Base-by-base conservation (phyloP, 78 protist species). In the slime mould (Dictyostelium discoideum) region DNA sequence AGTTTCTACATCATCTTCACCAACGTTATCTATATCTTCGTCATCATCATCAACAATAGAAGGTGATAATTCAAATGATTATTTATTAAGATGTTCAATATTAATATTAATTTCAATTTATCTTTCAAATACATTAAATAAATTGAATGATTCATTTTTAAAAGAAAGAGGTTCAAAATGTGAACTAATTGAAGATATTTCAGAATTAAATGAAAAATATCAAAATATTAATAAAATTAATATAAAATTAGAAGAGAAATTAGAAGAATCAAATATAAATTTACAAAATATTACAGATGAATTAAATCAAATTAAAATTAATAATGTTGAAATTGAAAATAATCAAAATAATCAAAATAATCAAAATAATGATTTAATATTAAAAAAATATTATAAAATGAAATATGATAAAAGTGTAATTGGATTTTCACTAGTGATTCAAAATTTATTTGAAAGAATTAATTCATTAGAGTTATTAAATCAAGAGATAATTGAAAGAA, bases 161-260 rank as follows among this genome's bases (percentile, higher is more conserved):
- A 82, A 50, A 18, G 86, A 90, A 44, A 90, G 57, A 10, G 18
- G 7, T 20, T 39, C 85, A 29, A 82, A 48, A 5, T 37, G 6
- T 29, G 95, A 90, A 83, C 24, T 90, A 29, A 32, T 81, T 20
- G 95, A 90, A 65, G 95, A 90, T 90, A 44, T 90, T 13, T 42
- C 44, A 18, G 95, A 90, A 65, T 29, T 90, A 18, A 90, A 82
- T 22, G 95, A 90, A n/a, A 90, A 90, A 57, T 72, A 69, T 18
- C 89, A 80, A 48, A 57, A 76, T 22, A 72, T 60, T 50, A 72
- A 54, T 13, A 90, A 90, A 50, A 8, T 90, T 3, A 90, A 90
- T 73, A 20, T 67, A 22, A 90, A 90, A 65, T 83, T 90, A 63
- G 95, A 90, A 73, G 88, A 90, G 3, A 42, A 57, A 14, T 32